Evolutionary conservation across 768 basidiomycete species (phyloP).

Genomic region (Leucosporidium creatinivorum): DNA sequence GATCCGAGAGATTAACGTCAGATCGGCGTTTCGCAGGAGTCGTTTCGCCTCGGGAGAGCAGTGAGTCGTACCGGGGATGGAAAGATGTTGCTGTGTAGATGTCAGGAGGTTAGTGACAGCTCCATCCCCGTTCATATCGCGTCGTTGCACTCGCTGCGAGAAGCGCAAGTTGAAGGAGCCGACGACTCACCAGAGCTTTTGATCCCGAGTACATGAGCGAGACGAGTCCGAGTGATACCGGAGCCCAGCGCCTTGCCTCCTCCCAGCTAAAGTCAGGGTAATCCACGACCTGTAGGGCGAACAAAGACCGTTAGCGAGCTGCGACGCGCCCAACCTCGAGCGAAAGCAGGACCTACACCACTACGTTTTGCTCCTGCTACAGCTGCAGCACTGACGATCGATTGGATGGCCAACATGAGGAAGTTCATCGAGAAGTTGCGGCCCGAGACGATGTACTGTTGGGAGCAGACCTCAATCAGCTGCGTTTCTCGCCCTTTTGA

Average conservation of each 20-base stretch:
- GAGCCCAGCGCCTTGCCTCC: conserved; percentile 90
- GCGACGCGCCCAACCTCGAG: background rate
- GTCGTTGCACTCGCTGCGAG: too few relatives aligned
- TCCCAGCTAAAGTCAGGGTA: conserved; percentile 73
- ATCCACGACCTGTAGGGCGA: conserved; percentile 53
- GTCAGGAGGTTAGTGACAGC: background rate
- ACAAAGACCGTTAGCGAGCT: background rate
- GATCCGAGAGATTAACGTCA: conserved; percentile 45
- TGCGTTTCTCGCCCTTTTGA: too few relatives aligned
- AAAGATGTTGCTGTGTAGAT: too few relatives aligned
- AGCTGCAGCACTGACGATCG: conserved; percentile 71
- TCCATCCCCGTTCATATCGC: too few relatives aligned
- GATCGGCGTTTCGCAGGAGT: background rate
- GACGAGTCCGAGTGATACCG: conserved; percentile 83
- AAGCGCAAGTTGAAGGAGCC: conserved; percentile 39
- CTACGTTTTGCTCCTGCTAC: conserved; percentile 65
- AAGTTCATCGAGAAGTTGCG: conserved; percentile 93
- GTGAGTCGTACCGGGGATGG: conserved; percentile 51
- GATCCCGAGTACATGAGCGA: conserved; percentile 95
- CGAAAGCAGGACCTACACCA: conserved; percentile 45
- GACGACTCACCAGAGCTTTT: conserved; percentile 82
- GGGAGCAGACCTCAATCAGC: too few relatives aligned
- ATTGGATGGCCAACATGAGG: conserved; percentile 83
- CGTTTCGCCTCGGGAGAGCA: conserved; percentile 58
- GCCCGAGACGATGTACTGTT: conserved; percentile 89